Evolutionary conservation across 495 filamentous ascomycete species (phyloP).

Genomic region (Aspergillus leporis): DNA sequence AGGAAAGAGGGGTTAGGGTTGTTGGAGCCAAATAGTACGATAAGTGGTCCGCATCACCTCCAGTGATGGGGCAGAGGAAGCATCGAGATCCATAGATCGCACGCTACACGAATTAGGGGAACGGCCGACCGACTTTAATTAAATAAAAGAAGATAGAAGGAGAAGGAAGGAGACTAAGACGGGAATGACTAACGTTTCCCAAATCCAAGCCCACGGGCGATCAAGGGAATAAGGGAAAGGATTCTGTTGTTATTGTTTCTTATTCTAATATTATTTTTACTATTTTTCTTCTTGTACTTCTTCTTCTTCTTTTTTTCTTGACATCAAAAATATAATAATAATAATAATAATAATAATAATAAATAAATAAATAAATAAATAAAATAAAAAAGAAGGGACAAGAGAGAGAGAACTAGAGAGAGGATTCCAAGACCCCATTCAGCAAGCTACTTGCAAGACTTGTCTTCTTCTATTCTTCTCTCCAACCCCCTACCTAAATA

Average conservation of each 20-base stretch:
- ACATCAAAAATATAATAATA: too few relatives aligned
- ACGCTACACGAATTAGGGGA: constrained; percentile 25
- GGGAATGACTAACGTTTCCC: constrained; percentile 10
- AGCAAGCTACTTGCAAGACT: background rate
- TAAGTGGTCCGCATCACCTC: constrained; percentile 10
- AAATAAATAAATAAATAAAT: too few relatives aligned
- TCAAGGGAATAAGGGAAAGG: background rate
- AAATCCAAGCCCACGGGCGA: constrained; percentile 11
- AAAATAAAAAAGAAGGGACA: too few relatives aligned
- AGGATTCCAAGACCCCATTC: background rate
- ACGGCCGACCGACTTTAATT: constrained; percentile 22
- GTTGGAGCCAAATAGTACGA: constrained; percentile 12
- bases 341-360: too few relatives aligned
- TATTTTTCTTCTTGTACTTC: background rate
- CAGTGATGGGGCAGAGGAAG: constrained; percentile 10
- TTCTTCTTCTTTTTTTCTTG: background rate
- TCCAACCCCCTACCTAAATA: background rate
- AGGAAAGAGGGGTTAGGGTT: constrained; percentile 5
- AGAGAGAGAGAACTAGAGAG: too few relatives aligned
- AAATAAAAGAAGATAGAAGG: constrained; percentile 8
- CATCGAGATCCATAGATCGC: constrained; percentile 27
- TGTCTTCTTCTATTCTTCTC: background rate
- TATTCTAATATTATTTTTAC: background rate
- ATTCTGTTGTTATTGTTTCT: background rate
- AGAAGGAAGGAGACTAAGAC: constrained; percentile 12